Conservation (phyloP, 768 basidiomycete species). For the Mycena vulgaris region DNA sequence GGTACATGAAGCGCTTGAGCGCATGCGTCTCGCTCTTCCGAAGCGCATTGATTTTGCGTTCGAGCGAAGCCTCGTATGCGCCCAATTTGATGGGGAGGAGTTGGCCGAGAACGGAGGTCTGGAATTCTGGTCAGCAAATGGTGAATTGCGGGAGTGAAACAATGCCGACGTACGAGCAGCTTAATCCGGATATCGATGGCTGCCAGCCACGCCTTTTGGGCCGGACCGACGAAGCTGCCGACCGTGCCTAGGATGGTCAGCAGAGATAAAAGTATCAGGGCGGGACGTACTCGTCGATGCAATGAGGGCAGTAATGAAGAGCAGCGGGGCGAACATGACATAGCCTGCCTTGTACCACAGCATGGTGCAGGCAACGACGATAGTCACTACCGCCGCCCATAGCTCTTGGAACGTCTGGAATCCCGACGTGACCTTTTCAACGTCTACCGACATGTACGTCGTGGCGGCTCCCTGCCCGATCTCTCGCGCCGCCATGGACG, state of each 20-base stretch:
- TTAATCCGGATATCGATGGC: conserved; percentile 26
- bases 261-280: too few relatives aligned
- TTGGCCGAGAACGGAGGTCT: conserved; percentile 30
- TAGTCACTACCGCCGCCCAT: conserved; percentile 20
- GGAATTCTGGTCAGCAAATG: neutral
- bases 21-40: conserved; percentile 22
- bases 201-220: conserved; percentile 25
- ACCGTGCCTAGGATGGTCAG: conserved; percentile 5
- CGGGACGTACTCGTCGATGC: too few relatives aligned
- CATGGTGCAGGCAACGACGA: conserved; percentile 24
- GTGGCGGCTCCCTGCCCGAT: neutral
- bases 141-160: neutral
- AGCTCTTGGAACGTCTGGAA: conserved; percentile 27
- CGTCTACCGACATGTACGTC: conserved; percentile 30
- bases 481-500: conserved; percentile 21
- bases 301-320: too few relatives aligned
- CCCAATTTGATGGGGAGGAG: conserved; percentile 33
- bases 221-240: conserved; percentile 16
- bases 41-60: conserved; percentile 11
- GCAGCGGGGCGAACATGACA: conserved; percentile 16
- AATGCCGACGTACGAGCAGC: conserved; percentile 14
- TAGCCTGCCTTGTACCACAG: conserved; percentile 23
- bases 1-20: conserved; percentile 7
- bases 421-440: conserved; percentile 16
- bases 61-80: conserved; percentile 16